Evolutionary conservation across 768 basidiomycete genomes (phyloP).

Genomic region (Pleurotus eryngii): DNA sequence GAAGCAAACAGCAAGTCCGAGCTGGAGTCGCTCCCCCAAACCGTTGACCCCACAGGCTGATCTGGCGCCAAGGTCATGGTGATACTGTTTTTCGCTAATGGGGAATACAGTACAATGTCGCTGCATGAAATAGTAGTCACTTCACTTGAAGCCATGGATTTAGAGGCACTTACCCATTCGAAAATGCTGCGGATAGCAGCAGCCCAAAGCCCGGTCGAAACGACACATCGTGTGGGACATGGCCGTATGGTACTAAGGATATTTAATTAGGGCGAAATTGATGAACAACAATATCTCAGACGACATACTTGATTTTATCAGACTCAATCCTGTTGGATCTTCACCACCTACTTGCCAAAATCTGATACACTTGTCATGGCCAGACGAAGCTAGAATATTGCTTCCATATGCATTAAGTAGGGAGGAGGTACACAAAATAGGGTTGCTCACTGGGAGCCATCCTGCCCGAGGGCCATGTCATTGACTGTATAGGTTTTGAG

Average conservation of each 20-base stretch:
- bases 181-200: constrained; percentile 34
- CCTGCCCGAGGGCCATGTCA: constrained; percentile 49
- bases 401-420: constrained; percentile 7
- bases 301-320: too few species aligned
- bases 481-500: constrained; percentile 52
- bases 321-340: too few species aligned
- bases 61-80: constrained; percentile 9
- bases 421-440: constrained; percentile 12
- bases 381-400: background rate
- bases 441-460: background rate
- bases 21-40: constrained; percentile 48
- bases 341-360: too few species aligned
- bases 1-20: constrained; percentile 48
- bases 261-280: too few species aligned
- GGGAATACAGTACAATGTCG: constrained; percentile 19
- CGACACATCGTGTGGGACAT: constrained; percentile 39
- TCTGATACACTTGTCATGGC: background rate
- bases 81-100: constrained; percentile 2
- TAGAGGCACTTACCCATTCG: constrained; percentile 27
- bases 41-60: constrained; percentile 39
- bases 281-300: too few species aligned
- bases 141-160: too few species aligned
- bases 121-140: constrained; percentile 10
- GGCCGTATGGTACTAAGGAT: constrained; percentile 17
- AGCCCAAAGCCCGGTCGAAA: constrained; percentile 39